phyloP scores from a whole-genome alignment of 441 rosid species.

The Populus trichocarpa region DNA sequence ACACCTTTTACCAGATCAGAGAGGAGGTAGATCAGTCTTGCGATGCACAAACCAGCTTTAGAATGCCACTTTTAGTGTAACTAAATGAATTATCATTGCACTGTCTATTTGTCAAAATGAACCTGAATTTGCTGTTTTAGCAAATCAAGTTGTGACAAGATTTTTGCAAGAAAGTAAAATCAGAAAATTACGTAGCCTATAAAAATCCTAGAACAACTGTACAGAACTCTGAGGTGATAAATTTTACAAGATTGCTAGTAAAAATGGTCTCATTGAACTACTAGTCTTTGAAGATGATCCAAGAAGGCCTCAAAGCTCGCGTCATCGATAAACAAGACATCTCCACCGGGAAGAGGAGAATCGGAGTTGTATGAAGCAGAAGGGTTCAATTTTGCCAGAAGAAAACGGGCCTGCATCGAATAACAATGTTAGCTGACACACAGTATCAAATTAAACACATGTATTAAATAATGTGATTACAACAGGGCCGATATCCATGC shows the following conservation, averaged over 20 bases:
- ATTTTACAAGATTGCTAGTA: constrained; percentile 32
- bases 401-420: constrained; percentile 77
- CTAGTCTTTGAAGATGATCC: constrained; percentile 84
- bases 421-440: not conserved
- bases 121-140: too few relatives aligned
- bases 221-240: constrained; percentile 14
- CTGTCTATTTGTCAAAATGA: too few relatives aligned
- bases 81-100: too few relatives aligned
- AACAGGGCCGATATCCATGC: not conserved
- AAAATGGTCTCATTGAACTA: constrained; percentile 41
- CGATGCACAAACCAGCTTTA: too few relatives aligned
- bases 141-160: too few relatives aligned
- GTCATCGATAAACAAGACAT: constrained; percentile 72
- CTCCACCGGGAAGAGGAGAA: constrained; percentile 42
- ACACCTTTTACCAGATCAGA: too few relatives aligned
- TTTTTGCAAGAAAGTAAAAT: not conserved
- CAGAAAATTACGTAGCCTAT: not conserved
- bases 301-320: constrained; percentile 84
- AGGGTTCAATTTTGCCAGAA: constrained; percentile 86
- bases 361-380: constrained; percentile 58
- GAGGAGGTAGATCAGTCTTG: too few relatives aligned
- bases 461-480: not conserved
- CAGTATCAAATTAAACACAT: too few relatives aligned
- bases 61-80: too few relatives aligned
- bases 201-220: constrained; percentile 16